Conservation (phyloP, 768 basidiomycete species). For the Naematelia encephala region DNA sequence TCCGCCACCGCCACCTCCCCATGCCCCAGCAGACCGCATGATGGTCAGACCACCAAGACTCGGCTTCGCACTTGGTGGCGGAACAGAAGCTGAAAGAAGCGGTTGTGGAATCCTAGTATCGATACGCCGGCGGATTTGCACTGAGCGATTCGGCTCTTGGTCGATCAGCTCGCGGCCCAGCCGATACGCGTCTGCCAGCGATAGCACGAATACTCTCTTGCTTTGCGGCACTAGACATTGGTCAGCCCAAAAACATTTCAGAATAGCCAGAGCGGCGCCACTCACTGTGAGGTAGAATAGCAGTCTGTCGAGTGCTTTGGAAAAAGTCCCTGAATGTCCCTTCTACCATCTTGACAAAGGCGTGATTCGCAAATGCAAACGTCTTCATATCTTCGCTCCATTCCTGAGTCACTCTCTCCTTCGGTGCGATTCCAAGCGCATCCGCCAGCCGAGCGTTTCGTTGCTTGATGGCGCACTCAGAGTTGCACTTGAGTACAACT, state of each 20-base stretch:
- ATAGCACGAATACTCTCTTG: constrained; percentile 73
- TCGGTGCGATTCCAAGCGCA: constrained; percentile 73
- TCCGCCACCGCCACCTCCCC: constrained; percentile 1
- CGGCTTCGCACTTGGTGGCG: constrained; percentile 16
- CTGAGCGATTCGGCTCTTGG: constrained; percentile 76
- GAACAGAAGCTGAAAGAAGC: constrained; percentile 59
- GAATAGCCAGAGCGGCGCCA: background rate
- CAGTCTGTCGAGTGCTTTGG: constrained; percentile 35
- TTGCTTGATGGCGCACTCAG: constrained; percentile 77
- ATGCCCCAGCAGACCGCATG: constrained; percentile 6
- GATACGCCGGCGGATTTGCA: constrained; percentile 74
- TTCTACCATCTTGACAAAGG: constrained; percentile 72
- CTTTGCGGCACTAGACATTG: constrained; percentile 67
- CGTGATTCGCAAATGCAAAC: constrained; percentile 62
- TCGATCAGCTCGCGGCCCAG: constrained; percentile 85
- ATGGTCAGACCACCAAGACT: constrained; percentile 15
- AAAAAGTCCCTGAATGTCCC: constrained; percentile 72
- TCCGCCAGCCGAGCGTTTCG: constrained; percentile 85
- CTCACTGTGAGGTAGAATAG: constrained; percentile 31
- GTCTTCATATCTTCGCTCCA: constrained; percentile 65
- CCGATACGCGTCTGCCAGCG: constrained; percentile 69
- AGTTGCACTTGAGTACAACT: constrained; percentile 67
- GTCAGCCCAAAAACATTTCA: constrained; percentile 29
- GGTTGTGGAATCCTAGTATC: constrained; percentile 77
- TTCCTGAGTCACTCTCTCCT: constrained; percentile 21